Evolutionary conservation across 345 rosid genomes (phyloP).

Genomic region (Populus pruinosa): DNA sequence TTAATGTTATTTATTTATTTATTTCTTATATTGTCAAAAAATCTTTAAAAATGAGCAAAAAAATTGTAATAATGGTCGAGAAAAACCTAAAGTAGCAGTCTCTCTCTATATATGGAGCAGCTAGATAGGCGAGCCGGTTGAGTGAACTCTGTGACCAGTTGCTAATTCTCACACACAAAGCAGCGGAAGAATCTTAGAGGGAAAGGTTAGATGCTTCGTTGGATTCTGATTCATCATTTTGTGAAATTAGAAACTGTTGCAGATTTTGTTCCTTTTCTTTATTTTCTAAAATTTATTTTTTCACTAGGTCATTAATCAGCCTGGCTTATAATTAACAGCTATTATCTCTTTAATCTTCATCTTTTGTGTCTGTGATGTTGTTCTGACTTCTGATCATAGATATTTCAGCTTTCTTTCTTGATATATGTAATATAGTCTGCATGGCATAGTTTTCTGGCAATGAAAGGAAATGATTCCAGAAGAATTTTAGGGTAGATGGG

Average conservation of each 20-base stretch:
- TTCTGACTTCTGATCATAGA: background rate
- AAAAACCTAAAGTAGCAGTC: background rate
- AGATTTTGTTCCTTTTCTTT: background rate
- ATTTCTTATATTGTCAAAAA: too few species aligned
- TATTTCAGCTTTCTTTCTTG: background rate
- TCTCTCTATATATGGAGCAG: background rate
- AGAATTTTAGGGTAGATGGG: background rate
- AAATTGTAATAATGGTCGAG: background rate
- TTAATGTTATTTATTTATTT: too few species aligned
- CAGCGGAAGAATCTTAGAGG: background rate
- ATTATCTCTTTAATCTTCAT: background rate
- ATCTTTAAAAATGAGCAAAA: too few species aligned
- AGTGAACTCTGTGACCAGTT: background rate
- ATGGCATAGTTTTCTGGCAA: background rate
- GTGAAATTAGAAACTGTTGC: background rate
- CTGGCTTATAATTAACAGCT: background rate
- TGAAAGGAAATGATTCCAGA: background rate
- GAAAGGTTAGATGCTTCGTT: slow-evolving; percentile 1
- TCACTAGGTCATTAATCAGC: background rate
- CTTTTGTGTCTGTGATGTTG: background rate
- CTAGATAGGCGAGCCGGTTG: background rate
- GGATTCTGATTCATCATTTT: background rate
- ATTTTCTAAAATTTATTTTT: background rate
- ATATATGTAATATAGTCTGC: too few species aligned
- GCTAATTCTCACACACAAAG: background rate